These are phyloP conservation scores for Limtongia smithiae DNA, from an alignment of 805 yeast species.

Conservation along the genomic window DNA sequence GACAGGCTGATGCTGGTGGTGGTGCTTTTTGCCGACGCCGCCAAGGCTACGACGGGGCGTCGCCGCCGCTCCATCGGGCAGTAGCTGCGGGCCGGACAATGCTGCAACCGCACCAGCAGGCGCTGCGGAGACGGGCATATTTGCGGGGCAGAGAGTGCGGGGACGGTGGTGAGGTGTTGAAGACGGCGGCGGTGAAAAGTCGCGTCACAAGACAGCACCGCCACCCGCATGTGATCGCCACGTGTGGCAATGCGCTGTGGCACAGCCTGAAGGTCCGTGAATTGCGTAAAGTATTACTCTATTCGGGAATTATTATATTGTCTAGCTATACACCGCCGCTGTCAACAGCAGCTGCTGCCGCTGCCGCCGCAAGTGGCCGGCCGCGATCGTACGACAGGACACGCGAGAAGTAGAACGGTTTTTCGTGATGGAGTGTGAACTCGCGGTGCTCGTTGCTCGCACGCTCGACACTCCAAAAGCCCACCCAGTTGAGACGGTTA, in stretches of 20 bases:
- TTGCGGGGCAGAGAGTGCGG: no score
- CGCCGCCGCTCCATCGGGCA: no score
- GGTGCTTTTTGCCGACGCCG: no score
- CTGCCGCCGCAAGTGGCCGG: conserved; percentile 12
- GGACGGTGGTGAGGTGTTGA: no score
- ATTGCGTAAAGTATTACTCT: not conserved
- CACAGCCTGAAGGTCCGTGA: not conserved
- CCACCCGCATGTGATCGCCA: no score
- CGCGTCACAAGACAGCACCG: no score
- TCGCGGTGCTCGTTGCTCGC: conserved; percentile 52
- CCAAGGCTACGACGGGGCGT: no score
- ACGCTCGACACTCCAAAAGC: conserved; percentile 55
- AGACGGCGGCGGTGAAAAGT: no score
- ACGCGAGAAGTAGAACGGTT: conserved; percentile 66
- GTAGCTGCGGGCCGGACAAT: no score
- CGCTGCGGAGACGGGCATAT: no score
- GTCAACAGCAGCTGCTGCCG: not conserved
- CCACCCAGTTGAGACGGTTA: conserved; percentile 69
- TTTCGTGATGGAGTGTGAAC: conserved; percentile 66
- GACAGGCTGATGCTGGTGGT: no score
- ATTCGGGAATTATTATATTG: not conserved
- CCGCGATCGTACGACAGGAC: conserved; percentile 26
- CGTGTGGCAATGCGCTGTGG: not conserved
- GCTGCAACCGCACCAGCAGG: no score
- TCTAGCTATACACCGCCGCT: conserved; percentile 1